Percentiles rank a stretch among this genome's conserved stretches.
Evolutionary conservation across 345 rosid genomes (phyloP).

Genomic region (Psidium guajava): DNA sequence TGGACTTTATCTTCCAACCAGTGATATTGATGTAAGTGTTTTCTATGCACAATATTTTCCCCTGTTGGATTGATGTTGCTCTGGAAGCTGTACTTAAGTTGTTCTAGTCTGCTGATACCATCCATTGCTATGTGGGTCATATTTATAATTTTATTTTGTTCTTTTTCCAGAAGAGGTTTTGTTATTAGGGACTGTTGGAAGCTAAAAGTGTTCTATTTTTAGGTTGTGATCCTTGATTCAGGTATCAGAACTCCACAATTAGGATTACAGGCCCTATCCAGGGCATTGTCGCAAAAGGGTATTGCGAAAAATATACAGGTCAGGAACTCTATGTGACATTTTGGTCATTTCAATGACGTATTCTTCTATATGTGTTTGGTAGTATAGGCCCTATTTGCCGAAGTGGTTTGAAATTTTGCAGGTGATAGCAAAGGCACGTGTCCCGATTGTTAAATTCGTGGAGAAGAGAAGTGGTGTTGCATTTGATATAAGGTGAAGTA

Average conservation of each 20-base stretch:
- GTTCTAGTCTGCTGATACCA: not conserved
- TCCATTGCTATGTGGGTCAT: not conserved
- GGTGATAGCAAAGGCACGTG: slow-evolving; percentile 94
- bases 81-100: not conserved
- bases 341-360: not conserved
- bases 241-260: slow-evolving; percentile 58
- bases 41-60: not conserved
- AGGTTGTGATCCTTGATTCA: slow-evolving; percentile 82
- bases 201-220: not conserved
- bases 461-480: slow-evolving; percentile 76
- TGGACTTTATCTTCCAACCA: slow-evolving; percentile 85
- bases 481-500: slow-evolving; percentile 69
- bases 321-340: not conserved
- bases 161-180: not conserved
- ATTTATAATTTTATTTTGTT: not conserved
- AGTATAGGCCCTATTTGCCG: not conserved
- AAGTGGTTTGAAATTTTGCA: slow-evolving; percentile 7
- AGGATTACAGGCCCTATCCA: slow-evolving; percentile 74
- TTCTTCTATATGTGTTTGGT: not conserved
- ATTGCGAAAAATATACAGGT: slow-evolving; percentile 84
- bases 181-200: not conserved
- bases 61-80: not conserved
- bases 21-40: slow-evolving; percentile 77
- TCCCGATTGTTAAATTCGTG: slow-evolving; percentile 85
- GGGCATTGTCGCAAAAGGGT: slow-evolving; percentile 69